Evolutionary conservation across 2,329 filamentous ascomycete genomes (phyloP), one percentile per base, ranked within the genome.

Genomic region (Cylindrodendrum hubeiense): DNA sequence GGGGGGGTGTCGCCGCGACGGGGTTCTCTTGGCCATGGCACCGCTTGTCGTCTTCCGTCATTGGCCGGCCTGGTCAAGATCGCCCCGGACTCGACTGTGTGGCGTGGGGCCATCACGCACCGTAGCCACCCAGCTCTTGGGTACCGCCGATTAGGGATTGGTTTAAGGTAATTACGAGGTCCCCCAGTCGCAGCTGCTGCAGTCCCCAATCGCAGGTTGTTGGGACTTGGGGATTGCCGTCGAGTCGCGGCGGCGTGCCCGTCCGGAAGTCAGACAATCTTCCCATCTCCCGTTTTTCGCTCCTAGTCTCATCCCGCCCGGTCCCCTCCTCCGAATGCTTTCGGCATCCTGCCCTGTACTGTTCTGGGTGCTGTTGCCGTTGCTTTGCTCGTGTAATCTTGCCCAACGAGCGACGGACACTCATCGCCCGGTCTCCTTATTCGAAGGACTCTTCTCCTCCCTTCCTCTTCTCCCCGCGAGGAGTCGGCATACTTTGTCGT

Each of bases 31-130:
- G 58, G 46, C 63, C 63, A 67, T 71, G 49, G 63, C 65, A 67
- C 55, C 59, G 49, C 65, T 61, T 57, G 21, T 51, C 46, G 46
- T 60, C 54, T 33, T 54, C 49, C 52, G 44, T 74, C 68, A 70
- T 74, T 75, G 73, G 73, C 59, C 52, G 28, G 51, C 56, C 47
- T 65, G 56, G 62, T 67, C 52, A 55, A 73, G 72, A 74, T 74
- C 71, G 68, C 68, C 72, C 68, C 67, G 63, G 72, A 67, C 60
- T 70, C 61, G 61, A 70, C 68, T 74, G 68, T 70, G 72, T 72
- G 72, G 71, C 68, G 72, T 67, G 43, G 69, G 69, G 52, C 64
- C 70, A 63, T 70, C 63, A 58, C 67, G 54, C 69, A 74, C 72
- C 65, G 67, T 74, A 67, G 47, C 66, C 66, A 70, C 57, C 59